phyloP scores from a whole-genome alignment of 768 basidiomycete genomes.

The Boletus coccyginus region DNA sequence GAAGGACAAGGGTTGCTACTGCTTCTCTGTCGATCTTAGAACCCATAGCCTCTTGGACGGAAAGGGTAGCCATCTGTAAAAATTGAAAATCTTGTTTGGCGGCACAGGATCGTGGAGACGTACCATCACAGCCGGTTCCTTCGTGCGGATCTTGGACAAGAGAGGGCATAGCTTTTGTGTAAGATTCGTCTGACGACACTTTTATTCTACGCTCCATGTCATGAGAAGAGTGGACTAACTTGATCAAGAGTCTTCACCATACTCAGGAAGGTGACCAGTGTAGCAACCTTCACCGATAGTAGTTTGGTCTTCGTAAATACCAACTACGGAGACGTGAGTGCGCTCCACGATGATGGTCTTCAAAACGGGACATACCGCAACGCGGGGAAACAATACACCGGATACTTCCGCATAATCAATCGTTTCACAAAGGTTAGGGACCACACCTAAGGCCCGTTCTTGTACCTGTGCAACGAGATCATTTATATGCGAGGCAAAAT shows the following conservation, averaged over 20 bases:
- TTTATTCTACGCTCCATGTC: background rate
- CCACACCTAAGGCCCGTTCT: constrained; percentile 80
- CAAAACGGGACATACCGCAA: constrained; percentile 62
- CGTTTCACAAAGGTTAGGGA: constrained; percentile 87
- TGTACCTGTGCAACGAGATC: constrained; percentile 60
- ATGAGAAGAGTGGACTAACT: constrained; percentile 36
- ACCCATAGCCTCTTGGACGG: constrained; percentile 96
- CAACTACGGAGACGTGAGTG: constrained; percentile 46
- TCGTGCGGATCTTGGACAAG: constrained; percentile 91
- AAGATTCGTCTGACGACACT: constrained; percentile 61
- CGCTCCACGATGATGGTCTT: background rate
- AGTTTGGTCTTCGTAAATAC: constrained; percentile 93
- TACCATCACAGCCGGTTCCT: constrained; percentile 94
- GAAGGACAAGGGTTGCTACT: constrained; percentile 82
- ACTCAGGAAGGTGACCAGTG: constrained; percentile 73
- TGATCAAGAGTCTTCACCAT: constrained; percentile 93
- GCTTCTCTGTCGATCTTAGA: constrained; percentile 92
- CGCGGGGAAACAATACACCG: constrained; percentile 83
- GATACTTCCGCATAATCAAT: constrained; percentile 97
- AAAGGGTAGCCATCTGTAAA: constrained; percentile 76
- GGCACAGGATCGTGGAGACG: background rate
- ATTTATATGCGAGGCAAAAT: background rate
- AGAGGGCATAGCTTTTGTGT: constrained; percentile 96
- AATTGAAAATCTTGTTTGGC: background rate
- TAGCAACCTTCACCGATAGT: constrained; percentile 88